Evolutionary conservation across 352 stramenopile species (phyloP), one percentile per base, ranked within the genome.

Genomic region (Phytophthora pisi): DNA sequence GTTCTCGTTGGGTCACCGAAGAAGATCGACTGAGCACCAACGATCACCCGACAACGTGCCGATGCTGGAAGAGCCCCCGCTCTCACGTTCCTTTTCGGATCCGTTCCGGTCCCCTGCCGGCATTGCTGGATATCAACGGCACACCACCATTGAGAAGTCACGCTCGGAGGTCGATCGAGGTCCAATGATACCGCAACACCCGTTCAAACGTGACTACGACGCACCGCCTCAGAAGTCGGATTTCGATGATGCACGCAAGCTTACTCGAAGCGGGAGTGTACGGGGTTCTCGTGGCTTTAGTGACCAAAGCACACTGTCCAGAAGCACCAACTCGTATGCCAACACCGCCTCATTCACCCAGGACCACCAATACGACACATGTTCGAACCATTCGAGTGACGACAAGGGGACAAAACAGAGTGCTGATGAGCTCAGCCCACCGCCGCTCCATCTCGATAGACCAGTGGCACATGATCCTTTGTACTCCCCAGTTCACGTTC

Each of bases 41-140:
- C 46, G 42, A 38, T 46, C 28, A 52, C 52, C 34, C 2, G 61
- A 64, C 31, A 69, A 65, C 10, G 54, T 70, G 5, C 46, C 64
- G 58, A 69, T 74, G 45, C 40, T 77, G 26, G 62, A 74, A 26
- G 69, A 77, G 24, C 60, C 72, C 23, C 66, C 60, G 1, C 57
- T 91, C 11, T 80, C 82, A 8, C 74, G 83, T 15, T 93, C 85
- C 4, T 82, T 76, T 57, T 90, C 81, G 18, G 85, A 93, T 28
- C 79, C 82, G 11, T 91, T 88, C 45, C 72, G 78, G 46, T 90
- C 82, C 3, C 82, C 81, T 0, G 74, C 70, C 2, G 70, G 75
- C 16, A 64, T 71, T n/a, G 60, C 78, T 30, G 64, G 70, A n/a
- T 69, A 54, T 5, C 66, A 74, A 11, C 77, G 71, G 68, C 60